phyloP scores from a whole-genome alignment of 495 filamentous ascomycete species.

The Chaetomium fimeti region DNA sequence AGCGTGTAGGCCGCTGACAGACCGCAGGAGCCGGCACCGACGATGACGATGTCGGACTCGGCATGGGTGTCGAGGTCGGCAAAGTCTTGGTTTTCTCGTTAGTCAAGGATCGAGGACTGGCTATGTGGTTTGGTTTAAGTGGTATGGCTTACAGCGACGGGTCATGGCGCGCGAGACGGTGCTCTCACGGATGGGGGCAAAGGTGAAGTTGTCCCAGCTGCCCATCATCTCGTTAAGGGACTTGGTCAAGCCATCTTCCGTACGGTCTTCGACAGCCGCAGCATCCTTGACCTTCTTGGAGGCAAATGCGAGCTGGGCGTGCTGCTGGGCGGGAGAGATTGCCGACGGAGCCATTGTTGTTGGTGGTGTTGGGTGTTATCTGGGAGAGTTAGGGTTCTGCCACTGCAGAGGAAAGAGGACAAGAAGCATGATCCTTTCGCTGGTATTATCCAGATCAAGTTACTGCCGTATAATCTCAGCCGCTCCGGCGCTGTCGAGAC shows the following conservation, averaged over 20 bases:
- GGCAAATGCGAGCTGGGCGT: constrained; percentile 32
- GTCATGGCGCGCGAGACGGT: constrained; percentile 92
- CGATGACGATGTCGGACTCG: constrained; percentile 87
- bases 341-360: constrained; percentile 70
- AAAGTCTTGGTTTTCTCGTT: constrained; percentile 52
- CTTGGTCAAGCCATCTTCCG: constrained; percentile 48
- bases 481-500: constrained; percentile 39
- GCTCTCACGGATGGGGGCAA: constrained; percentile 82
- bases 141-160: constrained; percentile 54
- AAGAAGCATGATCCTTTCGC: constrained; percentile 90
- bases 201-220: constrained; percentile 76
- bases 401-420: constrained; percentile 40
- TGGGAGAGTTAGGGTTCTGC: constrained; percentile 39
- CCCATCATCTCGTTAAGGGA: constrained; percentile 60
- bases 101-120: background rate
- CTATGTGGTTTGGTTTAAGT: background rate
- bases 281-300: constrained; percentile 41
- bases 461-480: constrained; percentile 94
- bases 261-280: constrained; percentile 36
- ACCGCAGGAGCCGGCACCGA: constrained; percentile 85
- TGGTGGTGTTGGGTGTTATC: constrained; percentile 19
- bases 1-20: constrained; percentile 81
- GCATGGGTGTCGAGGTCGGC: constrained; percentile 83
- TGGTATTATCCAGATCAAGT: constrained; percentile 99
- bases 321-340: constrained; percentile 36